These are phyloP conservation scores for Bipolaris victoriae DNA, from an alignment of 2,329 filamentous ascomycete genomes.

Conservation along the genomic window DNA sequence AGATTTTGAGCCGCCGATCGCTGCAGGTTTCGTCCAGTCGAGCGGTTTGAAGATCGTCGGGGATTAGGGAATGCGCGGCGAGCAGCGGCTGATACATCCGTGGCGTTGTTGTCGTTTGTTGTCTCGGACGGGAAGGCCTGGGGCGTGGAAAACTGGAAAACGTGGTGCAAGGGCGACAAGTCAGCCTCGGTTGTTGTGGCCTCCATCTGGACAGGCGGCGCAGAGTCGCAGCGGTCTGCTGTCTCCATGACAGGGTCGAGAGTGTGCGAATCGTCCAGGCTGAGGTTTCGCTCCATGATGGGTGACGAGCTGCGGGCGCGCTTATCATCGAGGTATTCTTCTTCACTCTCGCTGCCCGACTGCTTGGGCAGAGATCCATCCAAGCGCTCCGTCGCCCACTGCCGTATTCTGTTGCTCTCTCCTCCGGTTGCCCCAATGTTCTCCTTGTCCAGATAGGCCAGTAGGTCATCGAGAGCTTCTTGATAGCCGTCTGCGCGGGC, in stretches of 20 bases:
- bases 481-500: conserved; percentile 86
- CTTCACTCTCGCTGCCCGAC: conserved; percentile 69
- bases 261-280: conserved; percentile 48
- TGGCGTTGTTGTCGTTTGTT: conserved; percentile 41
- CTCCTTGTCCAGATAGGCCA: conserved; percentile 83
- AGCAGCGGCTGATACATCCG: conserved; percentile 39
- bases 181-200: conserved; percentile 38
- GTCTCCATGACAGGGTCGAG: conserved; percentile 29
- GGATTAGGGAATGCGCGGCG: conserved; percentile 42
- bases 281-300: conserved; percentile 59
- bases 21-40: conserved; percentile 38
- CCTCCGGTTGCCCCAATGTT: conserved; percentile 79
- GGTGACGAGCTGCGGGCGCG: conserved; percentile 66
- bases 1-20: conserved; percentile 45
- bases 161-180: conserved; percentile 39
- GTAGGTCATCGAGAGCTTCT: conserved; percentile 87
- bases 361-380: conserved; percentile 65
- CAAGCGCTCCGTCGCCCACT: conserved; percentile 72
- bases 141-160: conserved; percentile 73
- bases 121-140: conserved; percentile 62
- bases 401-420: conserved; percentile 71
- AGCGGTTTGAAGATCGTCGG: conserved; percentile 47
- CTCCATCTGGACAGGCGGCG: conserved; percentile 51
- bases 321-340: conserved; percentile 67
- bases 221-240: conserved; percentile 37